These are phyloP conservation scores for Scutellaria galericulata DNA, from an alignment of 257 asterid species.

Conservation along the genomic window DNA sequence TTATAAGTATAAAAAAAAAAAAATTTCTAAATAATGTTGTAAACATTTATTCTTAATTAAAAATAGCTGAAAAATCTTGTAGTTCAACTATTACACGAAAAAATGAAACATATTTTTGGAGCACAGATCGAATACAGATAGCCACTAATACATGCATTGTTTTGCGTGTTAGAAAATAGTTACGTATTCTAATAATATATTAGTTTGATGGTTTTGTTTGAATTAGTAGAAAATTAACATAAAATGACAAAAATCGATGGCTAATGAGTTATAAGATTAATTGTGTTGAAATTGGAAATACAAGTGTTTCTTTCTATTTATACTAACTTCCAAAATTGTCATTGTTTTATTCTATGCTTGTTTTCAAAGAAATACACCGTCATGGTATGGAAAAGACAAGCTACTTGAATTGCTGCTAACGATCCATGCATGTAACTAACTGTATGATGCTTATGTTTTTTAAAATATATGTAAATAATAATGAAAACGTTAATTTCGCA, in stretches of 20 bases:
- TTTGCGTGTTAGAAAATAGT: background rate
- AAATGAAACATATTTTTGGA: too few species aligned
- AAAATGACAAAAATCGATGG: conserved; percentile 17
- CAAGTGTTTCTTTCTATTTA: background rate
- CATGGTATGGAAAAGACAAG: conserved; percentile 15
- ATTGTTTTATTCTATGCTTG: conserved; percentile 10
- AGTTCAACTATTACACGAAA: too few species aligned
- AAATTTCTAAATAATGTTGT: too few species aligned
- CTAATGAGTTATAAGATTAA: conserved; percentile 5
- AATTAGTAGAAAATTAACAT: conserved; percentile 15
- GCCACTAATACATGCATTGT: background rate
- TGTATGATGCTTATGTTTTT: background rate
- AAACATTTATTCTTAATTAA: too few species aligned
- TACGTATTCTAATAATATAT: background rate
- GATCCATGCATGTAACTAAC: background rate
- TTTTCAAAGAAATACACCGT: conserved; percentile 18
- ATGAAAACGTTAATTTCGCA: background rate
- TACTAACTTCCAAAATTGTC: conserved; percentile 8
- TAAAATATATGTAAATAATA: background rate
- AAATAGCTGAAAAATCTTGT: too few species aligned
- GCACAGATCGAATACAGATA: too few species aligned
- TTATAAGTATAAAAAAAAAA: too few species aligned
- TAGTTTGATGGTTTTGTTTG: conserved; percentile 1
- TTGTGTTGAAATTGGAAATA: background rate
- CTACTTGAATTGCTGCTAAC: background rate